Percentiles rank a stretch among this genome's conserved stretches.
These are phyloP conservation scores for Euphrasia confusa DNA, from an alignment of 257 asterid genomes.

Conservation along the genomic window DNA sequence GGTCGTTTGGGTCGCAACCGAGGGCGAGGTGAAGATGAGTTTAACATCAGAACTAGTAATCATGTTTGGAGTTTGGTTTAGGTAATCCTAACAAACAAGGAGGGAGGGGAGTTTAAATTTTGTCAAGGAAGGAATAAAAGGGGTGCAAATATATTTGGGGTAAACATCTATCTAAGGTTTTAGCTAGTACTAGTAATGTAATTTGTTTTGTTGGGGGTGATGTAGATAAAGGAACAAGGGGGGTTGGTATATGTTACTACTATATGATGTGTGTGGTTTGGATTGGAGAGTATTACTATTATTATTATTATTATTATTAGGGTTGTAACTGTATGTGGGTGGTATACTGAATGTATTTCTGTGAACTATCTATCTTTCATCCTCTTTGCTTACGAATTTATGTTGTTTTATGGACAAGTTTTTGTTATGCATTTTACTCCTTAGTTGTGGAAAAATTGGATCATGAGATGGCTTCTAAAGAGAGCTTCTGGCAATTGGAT, in stretches of 20 bases:
- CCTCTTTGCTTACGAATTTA: too few species aligned
- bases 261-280: slow-evolving; percentile 29
- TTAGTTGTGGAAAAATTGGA: too few species aligned
- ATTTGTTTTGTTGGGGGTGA: slow-evolving; percentile 39
- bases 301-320: too few species aligned
- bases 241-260: slow-evolving; percentile 6
- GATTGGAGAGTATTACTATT: slow-evolving; percentile 1
- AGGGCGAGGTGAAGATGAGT: slow-evolving; percentile 39
- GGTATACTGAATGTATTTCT: too few species aligned
- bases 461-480: too few species aligned
- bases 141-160: slow-evolving; percentile 30
- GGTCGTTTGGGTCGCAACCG: slow-evolving; percentile 45
- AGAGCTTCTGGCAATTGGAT: too few species aligned
- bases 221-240: slow-evolving; percentile 40
- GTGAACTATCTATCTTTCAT: too few species aligned
- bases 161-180: slow-evolving; percentile 17
- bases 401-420: too few species aligned
- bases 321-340: slow-evolving; percentile 13
- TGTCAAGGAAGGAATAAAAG: slow-evolving; percentile 43
- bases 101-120: background rate
- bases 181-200: slow-evolving; percentile 1
- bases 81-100: background rate
- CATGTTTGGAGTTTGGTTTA: background rate
- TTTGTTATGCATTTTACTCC: too few species aligned
- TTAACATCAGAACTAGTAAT: background rate